These are phyloP conservation scores for Cutaneotrichosporon arboriforme DNA, from an alignment of 1,284 basidiomycete genomes.

Conservation along the genomic window DNA sequence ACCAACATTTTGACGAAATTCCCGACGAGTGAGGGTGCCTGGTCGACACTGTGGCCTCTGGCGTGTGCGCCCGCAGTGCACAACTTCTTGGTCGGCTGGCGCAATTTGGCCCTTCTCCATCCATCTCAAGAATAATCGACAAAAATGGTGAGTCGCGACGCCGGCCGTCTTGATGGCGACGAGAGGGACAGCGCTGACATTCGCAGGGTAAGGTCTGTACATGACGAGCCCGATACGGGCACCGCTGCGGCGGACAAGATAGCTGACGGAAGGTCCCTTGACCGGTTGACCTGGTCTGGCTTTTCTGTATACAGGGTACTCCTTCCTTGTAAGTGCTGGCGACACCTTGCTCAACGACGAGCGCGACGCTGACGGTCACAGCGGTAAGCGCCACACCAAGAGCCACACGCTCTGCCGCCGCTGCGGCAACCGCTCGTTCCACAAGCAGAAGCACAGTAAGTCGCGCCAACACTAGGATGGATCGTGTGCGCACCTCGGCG, in stretches of 20 bases:
- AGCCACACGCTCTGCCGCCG: constrained; percentile 95
- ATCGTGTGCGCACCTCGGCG: background rate
- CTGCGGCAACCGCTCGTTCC: constrained; percentile 87
- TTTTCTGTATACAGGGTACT: constrained; percentile 60
- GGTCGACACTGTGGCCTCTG: too few species aligned
- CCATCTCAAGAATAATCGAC: constrained; percentile 4
- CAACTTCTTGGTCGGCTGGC: too few species aligned
- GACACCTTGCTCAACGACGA: background rate
- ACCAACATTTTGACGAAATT: too few species aligned
- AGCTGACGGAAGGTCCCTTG: constrained; percentile 46
- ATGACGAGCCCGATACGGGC: background rate
- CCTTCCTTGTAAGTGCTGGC: constrained; percentile 65
- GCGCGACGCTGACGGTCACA: constrained; percentile 17
- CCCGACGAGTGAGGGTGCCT: too few species aligned
- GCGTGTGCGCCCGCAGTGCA: too few species aligned
- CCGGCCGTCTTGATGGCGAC: background rate
- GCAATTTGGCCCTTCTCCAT: background rate
- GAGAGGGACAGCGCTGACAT: constrained; percentile 4
- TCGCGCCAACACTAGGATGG: constrained; percentile 17
- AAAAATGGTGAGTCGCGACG: constrained; percentile 12
- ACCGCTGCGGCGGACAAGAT: constrained; percentile 5
- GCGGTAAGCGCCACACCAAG: constrained; percentile 96
- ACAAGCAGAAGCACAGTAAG: constrained; percentile 94
- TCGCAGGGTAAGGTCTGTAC: constrained; percentile 17
- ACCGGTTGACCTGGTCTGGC: constrained; percentile 60